A percentile compares a stretch with the other conserved stretches of the same genome.
These are phyloP conservation scores for Suillus lakei DNA, from an alignment of 768 basidiomycete species.

Conservation along the genomic window DNA sequence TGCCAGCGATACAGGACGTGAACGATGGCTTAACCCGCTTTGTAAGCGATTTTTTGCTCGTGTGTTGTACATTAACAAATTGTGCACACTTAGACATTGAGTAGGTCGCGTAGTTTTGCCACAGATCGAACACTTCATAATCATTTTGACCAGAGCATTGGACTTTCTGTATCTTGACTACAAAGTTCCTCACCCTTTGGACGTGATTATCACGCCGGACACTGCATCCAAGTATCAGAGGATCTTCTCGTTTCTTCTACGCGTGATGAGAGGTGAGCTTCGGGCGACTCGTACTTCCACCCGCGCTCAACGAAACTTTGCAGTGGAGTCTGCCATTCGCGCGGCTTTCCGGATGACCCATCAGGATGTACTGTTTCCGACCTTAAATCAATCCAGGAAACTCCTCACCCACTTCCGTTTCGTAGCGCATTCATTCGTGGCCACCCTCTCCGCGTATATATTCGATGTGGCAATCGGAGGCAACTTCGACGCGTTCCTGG, in stretches of 20 bases:
- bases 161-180: conserved; percentile 93
- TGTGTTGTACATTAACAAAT: background rate
- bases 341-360: conserved; percentile 70
- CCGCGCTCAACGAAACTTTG: conserved; percentile 9
- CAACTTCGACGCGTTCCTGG: conserved; percentile 74
- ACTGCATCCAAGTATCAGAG: conserved; percentile 87
- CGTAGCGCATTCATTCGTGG: conserved; percentile 71
- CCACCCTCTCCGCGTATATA: conserved; percentile 69
- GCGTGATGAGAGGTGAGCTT: conserved; percentile 73
- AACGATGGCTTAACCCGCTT: conserved; percentile 82
- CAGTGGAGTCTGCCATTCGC: conserved; percentile 71
- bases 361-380: conserved; percentile 59
- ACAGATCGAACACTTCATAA: background rate
- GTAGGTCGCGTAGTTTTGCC: conserved; percentile 37
- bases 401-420: conserved; percentile 75
- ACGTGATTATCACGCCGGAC: conserved; percentile 69
- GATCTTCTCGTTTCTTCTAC: conserved; percentile 78
- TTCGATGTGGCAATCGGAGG: conserved; percentile 83
- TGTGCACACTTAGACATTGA: conserved; percentile 45
- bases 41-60: conserved; percentile 52
- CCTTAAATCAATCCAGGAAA: conserved; percentile 53
- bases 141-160: conserved; percentile 59
- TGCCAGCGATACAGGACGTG: conserved; percentile 62
- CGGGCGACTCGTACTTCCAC: background rate
- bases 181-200: conserved; percentile 80